Evolutionary conservation across 352 stramenopile genomes (phyloP), one percentile per base, ranked within the genome.

Genomic region (Pythium diclinum): DNA sequence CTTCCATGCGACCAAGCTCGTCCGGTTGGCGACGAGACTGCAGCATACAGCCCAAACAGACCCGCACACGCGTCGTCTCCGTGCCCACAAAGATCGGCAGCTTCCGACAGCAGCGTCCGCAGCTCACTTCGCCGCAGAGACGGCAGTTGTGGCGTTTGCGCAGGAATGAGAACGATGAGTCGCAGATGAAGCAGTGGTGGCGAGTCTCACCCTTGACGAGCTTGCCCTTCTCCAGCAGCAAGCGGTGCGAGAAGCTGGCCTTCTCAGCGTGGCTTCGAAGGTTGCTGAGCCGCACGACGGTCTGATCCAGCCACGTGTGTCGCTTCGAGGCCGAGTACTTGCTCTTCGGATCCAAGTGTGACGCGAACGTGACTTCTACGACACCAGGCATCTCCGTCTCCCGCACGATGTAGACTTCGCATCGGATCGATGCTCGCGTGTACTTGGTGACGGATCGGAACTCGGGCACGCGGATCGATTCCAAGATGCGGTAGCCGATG

Each of bases 361-460:
- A 89, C 25, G 85, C 85, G 56, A 91, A 94, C 28, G 81, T 92
- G 61, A 94, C 78, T 53, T 92, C 79, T n/a, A 94, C 85, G 30
- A 94, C 82, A 42, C 83, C 83, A 1, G 81, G 69, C 3, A 74
- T 77, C 21, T 77, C 65, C 5, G 81, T 91, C 61, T 94, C 85
- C 19, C 78, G 82, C 21, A 94, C 85, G 10, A 84, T 76, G 64
- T 92, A 94, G 40, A 90, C 83, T 44, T 94, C 85, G 61, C 85
- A 92, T 16, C 85, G 83, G 34, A 94, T 79, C 7, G 85, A 92
- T 7, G 76, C 85, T 17, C 85, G 82, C 3, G 78, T 74, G 66
- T 88, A 91, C 64, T 89, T 84, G 13, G 73, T 32, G n/a, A 76
- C 72, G 6, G 77, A 67, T 14, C 68, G 73, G 33, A 81, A 76